A percentile compares a stretch with the other conserved stretches of the same genome.
These are phyloP conservation scores for Claviceps africana DNA, from an alignment of 2,329 filamentous ascomycete genomes.

Conservation along the genomic window DNA sequence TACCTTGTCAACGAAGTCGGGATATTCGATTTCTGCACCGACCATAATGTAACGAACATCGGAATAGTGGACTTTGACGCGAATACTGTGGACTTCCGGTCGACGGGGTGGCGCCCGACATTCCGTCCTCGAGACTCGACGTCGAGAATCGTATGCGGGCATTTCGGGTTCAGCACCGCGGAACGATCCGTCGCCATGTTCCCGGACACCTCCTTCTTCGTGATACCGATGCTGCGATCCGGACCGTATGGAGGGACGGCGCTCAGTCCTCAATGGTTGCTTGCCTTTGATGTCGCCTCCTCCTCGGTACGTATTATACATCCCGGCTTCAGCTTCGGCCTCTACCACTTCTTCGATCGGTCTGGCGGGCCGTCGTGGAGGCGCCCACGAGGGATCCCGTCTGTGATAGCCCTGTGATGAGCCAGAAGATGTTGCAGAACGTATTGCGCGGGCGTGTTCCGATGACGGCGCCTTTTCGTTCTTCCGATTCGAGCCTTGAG, in stretches of 20 bases:
- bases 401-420: constrained; percentile 31
- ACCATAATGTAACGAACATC: constrained; percentile 93
- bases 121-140: constrained; percentile 31
- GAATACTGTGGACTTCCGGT: constrained; percentile 61
- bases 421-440: constrained; percentile 30
- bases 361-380: constrained; percentile 13
- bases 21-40: constrained; percentile 55
- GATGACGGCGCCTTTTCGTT: constrained; percentile 42
- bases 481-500: constrained; percentile 35
- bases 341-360: constrained; percentile 40
- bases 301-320: constrained; percentile 49
- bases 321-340: constrained; percentile 52
- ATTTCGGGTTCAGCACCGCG: constrained; percentile 74
- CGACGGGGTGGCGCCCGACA: constrained; percentile 42
- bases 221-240: constrained; percentile 47
- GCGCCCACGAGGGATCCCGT: constrained; percentile 19
- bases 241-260: constrained; percentile 15
- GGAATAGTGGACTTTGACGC: constrained; percentile 82
- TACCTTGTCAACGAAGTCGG: constrained; percentile 65
- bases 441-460: constrained; percentile 21
- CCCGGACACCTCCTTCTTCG: constrained; percentile 68
- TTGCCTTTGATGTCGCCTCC: constrained; percentile 16
- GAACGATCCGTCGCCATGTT: constrained; percentile 55
- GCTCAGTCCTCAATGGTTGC: constrained; percentile 21
- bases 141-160: constrained; percentile 40